phyloP scores from a whole-genome alignment of 2,329 filamentous ascomycete species.

The Exophiala alcalophila region DNA sequence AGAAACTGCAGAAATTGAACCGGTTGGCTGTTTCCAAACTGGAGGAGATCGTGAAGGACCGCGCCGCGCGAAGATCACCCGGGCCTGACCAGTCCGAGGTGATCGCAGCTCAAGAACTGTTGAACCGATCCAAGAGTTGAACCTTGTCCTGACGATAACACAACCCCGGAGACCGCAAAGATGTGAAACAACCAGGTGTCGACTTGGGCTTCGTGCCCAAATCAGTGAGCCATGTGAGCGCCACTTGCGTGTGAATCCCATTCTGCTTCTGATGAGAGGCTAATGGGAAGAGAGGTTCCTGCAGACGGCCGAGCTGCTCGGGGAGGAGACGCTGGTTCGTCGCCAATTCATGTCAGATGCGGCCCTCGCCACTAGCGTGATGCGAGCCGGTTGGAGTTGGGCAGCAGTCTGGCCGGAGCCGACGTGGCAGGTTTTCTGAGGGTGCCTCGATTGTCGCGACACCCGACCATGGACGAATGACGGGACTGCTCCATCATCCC shows the following conservation, averaged over 20 bases:
- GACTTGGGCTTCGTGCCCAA: too few species aligned
- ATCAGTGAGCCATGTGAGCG: slow-evolving; percentile 7
- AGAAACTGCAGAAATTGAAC: slow-evolving; percentile 35
- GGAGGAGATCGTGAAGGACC: slow-evolving; percentile 37
- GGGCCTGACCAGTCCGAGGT: slow-evolving; percentile 40
- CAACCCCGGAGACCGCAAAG: slow-evolving; percentile 1
- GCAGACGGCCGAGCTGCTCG: slow-evolving; percentile 14
- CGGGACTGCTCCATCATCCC: background rate
- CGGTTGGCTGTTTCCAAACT: slow-evolving; percentile 39
- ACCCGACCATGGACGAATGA: slow-evolving; percentile 23
- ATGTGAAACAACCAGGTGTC: slow-evolving; percentile 1
- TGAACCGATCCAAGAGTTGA: slow-evolving; percentile 34
- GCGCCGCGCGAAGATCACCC: slow-evolving; percentile 34
- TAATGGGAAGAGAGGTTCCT: slow-evolving; percentile 15
- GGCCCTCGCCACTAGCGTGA: slow-evolving; percentile 19
- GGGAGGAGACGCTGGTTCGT: slow-evolving; percentile 20
- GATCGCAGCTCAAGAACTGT: slow-evolving; percentile 42
- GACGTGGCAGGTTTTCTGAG: slow-evolving; percentile 27
- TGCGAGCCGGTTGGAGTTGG: slow-evolving; percentile 20
- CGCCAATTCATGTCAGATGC: slow-evolving; percentile 20
- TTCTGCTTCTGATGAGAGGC: background rate
- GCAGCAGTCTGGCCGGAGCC: slow-evolving; percentile 21
- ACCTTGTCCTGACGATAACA: background rate
- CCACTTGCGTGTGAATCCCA: slow-evolving; percentile 12
- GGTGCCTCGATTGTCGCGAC: slow-evolving; percentile 22